A percentile compares a stretch with the other conserved stretches of the same genome.
Conservation (phyloP, 352 stramenopile species). For the Phytophthora melonis region DNA sequence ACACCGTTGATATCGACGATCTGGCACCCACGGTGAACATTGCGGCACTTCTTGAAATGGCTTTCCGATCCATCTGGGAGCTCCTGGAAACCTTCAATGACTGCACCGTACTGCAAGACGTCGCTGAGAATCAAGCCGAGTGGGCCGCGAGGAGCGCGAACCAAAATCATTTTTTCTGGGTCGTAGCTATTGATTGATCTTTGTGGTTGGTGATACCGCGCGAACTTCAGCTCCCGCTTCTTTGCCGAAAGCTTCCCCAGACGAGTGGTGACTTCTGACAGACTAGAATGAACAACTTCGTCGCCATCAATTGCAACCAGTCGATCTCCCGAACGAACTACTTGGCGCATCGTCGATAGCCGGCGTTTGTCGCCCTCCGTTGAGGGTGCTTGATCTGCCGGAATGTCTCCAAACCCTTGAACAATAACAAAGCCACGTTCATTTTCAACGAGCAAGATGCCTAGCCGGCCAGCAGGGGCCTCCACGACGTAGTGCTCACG, state of each 20-base stretch:
- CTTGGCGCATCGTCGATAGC: constrained; percentile 43
- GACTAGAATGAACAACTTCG: constrained; percentile 52
- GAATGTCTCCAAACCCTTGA: constrained; percentile 43
- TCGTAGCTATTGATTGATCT: constrained; percentile 49
- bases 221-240: constrained; percentile 57
- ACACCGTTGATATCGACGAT: constrained; percentile 65
- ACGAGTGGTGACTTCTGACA: constrained; percentile 54
- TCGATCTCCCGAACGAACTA: constrained; percentile 55
- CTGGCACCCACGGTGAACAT: constrained; percentile 62
- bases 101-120: constrained; percentile 45
- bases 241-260: constrained; percentile 54
- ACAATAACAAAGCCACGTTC: constrained; percentile 59
- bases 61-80: constrained; percentile 51
- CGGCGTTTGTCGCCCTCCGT: constrained; percentile 46
- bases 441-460: constrained; percentile 62
- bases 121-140: constrained; percentile 62
- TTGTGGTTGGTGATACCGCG: constrained; percentile 47
- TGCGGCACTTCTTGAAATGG: constrained; percentile 33
- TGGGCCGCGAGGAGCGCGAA: constrained; percentile 49
- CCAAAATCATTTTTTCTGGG: constrained; percentile 61
- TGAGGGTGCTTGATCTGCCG: constrained; percentile 35
- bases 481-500: constrained; percentile 48
- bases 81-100: constrained; percentile 61
- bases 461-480: constrained; percentile 57
- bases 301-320: constrained; percentile 60